phyloP scores from a whole-genome alignment of 768 basidiomycete species.

The Guyanaporus albipodus region DNA sequence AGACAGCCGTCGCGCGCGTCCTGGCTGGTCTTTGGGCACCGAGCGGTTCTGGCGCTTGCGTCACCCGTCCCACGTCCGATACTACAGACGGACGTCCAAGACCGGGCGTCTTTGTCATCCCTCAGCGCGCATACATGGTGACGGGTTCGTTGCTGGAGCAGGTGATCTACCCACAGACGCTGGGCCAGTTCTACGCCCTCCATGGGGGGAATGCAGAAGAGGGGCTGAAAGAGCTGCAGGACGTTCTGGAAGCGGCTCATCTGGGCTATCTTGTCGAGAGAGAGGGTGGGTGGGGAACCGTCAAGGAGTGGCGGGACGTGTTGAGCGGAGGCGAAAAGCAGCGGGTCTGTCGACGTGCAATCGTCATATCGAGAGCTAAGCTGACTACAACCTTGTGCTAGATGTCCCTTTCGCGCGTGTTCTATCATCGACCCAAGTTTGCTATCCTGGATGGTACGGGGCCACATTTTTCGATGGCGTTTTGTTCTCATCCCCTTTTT shows the following conservation, averaged over 20 bases:
- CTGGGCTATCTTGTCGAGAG: constrained; percentile 79
- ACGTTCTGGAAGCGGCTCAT: constrained; percentile 77
- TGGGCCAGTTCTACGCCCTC: constrained; percentile 67
- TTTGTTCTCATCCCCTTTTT: background rate
- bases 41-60: constrained; percentile 31
- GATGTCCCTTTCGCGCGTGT: constrained; percentile 92
- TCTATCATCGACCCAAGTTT: constrained; percentile 82
- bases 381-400: constrained; percentile 24
- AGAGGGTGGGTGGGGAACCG: constrained; percentile 85
- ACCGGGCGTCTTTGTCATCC: constrained; percentile 74
- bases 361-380: background rate
- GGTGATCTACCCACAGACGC: constrained; percentile 80
- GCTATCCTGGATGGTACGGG: constrained; percentile 79
- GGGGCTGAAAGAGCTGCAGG: constrained; percentile 65
- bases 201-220: constrained; percentile 40
- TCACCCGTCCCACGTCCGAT: constrained; percentile 32
- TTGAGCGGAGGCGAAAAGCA: constrained; percentile 97
- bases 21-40: constrained; percentile 87
- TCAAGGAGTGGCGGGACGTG: constrained; percentile 97
- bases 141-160: constrained; percentile 86
- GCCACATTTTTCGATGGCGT: background rate
- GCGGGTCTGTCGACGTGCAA: constrained; percentile 45
- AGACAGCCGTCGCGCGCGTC: constrained; percentile 85
- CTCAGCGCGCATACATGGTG: constrained; percentile 92
- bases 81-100: constrained; percentile 32